These are phyloP conservation scores for Mucor sp. DNA, from an alignment of 371 early-diverging fungal species.

Conservation along the genomic window DNA sequence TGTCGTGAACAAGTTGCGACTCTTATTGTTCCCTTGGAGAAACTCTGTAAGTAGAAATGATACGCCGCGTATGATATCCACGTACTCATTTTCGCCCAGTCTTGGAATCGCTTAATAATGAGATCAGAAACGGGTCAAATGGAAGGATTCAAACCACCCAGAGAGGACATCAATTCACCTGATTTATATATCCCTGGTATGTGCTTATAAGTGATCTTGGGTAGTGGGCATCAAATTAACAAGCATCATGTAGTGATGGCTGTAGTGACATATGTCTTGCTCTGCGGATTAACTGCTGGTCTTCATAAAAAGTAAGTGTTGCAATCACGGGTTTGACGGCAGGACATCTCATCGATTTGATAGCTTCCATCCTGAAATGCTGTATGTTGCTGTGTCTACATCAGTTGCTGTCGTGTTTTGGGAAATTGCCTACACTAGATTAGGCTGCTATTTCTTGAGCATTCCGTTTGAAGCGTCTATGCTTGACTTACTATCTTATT, in stretches of 20 bases:
- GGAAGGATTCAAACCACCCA: constrained; percentile 84
- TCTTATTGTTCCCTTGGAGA: constrained; percentile 95
- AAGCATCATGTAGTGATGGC: constrained; percentile 73
- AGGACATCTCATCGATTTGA: neutral
- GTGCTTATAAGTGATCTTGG: neutral
- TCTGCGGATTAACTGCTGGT: constrained; percentile 77
- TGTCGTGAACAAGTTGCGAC: constrained; percentile 84
- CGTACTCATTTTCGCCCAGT: constrained; percentile 34
- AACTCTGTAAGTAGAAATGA: constrained; percentile 71
- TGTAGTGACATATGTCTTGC: constrained; percentile 91
- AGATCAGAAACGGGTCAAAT: constrained; percentile 86
- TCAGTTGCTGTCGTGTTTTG: constrained; percentile 81
- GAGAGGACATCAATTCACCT: constrained; percentile 93
- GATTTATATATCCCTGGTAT: constrained; percentile 97
- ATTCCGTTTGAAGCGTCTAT: constrained; percentile 85
- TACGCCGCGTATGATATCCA: neutral
- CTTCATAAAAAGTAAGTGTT: constrained; percentile 61
- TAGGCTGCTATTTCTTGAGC: constrained; percentile 89
- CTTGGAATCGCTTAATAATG: constrained; percentile 79
- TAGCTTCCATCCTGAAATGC: constrained; percentile 89
- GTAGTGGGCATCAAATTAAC: neutral
- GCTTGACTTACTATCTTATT: constrained; percentile 87
- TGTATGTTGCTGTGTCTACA: constrained; percentile 89
- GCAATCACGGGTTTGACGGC: neutral
- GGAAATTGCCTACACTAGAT: constrained; percentile 82